Conservation (phyloP, 2,329 filamentous ascomycete species). For the Cladorrhinum sp. region DNA sequence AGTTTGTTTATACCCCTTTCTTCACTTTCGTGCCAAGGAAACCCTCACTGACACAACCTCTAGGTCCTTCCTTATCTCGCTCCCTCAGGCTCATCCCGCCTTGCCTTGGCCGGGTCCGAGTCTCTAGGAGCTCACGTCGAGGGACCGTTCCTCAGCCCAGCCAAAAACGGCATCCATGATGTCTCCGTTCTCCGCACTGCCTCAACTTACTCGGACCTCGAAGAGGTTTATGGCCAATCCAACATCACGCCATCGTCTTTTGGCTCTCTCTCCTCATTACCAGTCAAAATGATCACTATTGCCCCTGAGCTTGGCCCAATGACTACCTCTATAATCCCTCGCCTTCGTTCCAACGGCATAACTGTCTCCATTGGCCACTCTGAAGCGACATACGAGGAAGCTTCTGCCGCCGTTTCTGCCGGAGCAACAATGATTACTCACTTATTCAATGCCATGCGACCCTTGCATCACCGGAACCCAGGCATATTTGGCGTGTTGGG, state of each 20-base stretch:
- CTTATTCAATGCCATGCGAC: constrained; percentile 90
- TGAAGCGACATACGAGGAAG: constrained; percentile 82
- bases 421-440: constrained; percentile 90
- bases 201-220: constrained; percentile 61
- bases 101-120: constrained; percentile 70
- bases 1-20: constrained; percentile 59
- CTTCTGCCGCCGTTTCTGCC: constrained; percentile 64
- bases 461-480: constrained; percentile 85
- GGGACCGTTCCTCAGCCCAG: constrained; percentile 79
- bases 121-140: constrained; percentile 88
- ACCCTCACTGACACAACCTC: constrained; percentile 3
- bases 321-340: constrained; percentile 55
- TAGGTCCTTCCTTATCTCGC: constrained; percentile 72
- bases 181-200: constrained; percentile 65
- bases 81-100: constrained; percentile 60
- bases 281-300: constrained; percentile 78
- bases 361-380: constrained; percentile 82
- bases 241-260: constrained; percentile 53
- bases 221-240: constrained; percentile 66
- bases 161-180: constrained; percentile 85
- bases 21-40: background rate
- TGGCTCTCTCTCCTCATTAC: constrained; percentile 38
- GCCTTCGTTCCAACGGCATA: constrained; percentile 61
- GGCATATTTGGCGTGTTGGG: constrained; percentile 86
- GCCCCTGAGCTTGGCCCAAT: constrained; percentile 69